Evolutionary conservation across 2,329 filamentous ascomycete species (phyloP).

Genomic region (Emericellopsis cladophorae): DNA sequence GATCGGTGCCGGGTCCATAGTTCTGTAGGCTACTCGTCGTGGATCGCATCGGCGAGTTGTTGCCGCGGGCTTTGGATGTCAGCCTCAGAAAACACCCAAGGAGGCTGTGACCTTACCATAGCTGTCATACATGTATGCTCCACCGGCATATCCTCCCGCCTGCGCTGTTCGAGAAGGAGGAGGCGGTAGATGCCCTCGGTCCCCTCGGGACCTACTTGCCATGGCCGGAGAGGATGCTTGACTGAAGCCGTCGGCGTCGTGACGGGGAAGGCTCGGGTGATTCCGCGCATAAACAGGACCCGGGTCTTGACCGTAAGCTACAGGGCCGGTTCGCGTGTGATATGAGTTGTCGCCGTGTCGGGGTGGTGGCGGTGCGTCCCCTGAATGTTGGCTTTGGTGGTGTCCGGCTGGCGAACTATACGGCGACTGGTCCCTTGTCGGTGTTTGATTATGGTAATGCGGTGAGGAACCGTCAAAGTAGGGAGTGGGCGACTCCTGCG

Average conservation of each 20-base stretch:
- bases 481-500: conserved; percentile 6
- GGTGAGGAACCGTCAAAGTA: conserved; percentile 14
- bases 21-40: conserved; percentile 1
- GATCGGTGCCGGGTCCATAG: conserved; percentile 3
- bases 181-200: conserved; percentile 24
- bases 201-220: conserved; percentile 51
- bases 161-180: conserved; percentile 18
- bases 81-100: not conserved
- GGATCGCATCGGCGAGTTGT: not conserved
- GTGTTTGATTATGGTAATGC: conserved; percentile 1
- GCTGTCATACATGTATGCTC: conserved; percentile 1
- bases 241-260: conserved; percentile 56
- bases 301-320: conserved; percentile 9
- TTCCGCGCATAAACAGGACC: conserved; percentile 10
- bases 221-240: conserved; percentile 51
- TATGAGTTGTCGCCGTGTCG: conserved; percentile 11
- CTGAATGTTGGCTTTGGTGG: not conserved
- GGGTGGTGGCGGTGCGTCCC: conserved; percentile 4
- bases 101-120: not conserved
- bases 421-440: not conserved
- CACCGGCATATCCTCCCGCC: not conserved
- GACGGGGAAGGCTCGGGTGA: conserved; percentile 31
- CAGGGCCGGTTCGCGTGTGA: conserved; percentile 6
- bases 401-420: conserved; percentile 1
- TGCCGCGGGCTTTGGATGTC: not conserved